Percentiles rank a stretch among this genome's conserved stretches.
These are phyloP conservation scores for Xerocomellus chrysenteron DNA, from an alignment of 768 basidiomycete species.

Conservation along the genomic window DNA sequence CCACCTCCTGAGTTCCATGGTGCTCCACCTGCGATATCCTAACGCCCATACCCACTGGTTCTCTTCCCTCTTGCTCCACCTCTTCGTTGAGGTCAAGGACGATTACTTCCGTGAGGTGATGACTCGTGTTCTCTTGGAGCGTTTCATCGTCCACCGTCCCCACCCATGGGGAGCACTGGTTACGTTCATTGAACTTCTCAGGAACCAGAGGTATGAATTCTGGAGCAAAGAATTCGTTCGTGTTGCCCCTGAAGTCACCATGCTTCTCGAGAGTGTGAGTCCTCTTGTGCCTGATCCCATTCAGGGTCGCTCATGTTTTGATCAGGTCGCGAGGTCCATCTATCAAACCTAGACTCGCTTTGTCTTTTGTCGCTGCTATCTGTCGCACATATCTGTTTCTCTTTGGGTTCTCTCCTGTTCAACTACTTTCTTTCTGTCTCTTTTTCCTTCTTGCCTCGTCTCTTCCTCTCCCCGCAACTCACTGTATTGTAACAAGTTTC, in stretches of 20 bases:
- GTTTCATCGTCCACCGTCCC: slow-evolving; percentile 91
- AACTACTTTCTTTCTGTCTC: neutral
- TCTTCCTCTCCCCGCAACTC: slow-evolving; percentile 45
- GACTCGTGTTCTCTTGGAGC: slow-evolving; percentile 88
- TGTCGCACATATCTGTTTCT: slow-evolving; percentile 73
- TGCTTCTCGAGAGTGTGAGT: slow-evolving; percentile 81
- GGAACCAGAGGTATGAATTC: slow-evolving; percentile 88
- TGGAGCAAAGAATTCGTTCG: slow-evolving; percentile 87
- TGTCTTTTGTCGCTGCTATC: slow-evolving; percentile 71
- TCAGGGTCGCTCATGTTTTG: slow-evolving; percentile 3
- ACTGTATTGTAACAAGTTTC: slow-evolving; percentile 81
- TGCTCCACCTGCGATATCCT: slow-evolving; percentile 94
- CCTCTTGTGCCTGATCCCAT: neutral
- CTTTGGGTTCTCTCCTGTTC: slow-evolving; percentile 50
- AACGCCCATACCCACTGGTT: slow-evolving; percentile 99
- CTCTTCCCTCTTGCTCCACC: slow-evolving; percentile 82
- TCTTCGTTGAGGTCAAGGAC: slow-evolving; percentile 78
- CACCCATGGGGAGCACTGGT: slow-evolving; percentile 96
- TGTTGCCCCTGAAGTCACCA: slow-evolving; percentile 81
- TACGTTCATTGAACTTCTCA: slow-evolving; percentile 90
- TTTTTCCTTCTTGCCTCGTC: slow-evolving; percentile 19
- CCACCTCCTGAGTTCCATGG: slow-evolving; percentile 88
- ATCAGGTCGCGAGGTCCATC: slow-evolving; percentile 73
- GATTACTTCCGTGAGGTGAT: slow-evolving; percentile 79
- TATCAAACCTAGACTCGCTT: slow-evolving; percentile 70